These are phyloP conservation scores for Strigomonas culicis DNA, from an alignment of 208 protist species.

Conservation along the genomic window DNA sequence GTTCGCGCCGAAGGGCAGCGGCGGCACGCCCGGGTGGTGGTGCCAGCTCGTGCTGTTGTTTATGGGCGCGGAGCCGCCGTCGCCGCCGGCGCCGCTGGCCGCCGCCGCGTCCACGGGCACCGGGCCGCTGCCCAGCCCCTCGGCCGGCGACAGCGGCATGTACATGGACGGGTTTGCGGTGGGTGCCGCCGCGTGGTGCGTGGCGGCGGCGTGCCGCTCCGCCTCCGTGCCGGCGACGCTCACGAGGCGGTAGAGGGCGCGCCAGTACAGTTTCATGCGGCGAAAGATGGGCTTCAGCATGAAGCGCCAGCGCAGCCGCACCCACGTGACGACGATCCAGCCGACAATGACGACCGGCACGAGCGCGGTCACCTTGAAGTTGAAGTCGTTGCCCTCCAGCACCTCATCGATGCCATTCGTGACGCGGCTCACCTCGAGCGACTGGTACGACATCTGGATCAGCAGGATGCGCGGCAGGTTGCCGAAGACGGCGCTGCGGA, in stretches of 20 bases:
- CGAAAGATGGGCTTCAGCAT: slow-evolving; percentile 35
- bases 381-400: slow-evolving; percentile 75
- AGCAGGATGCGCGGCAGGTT: slow-evolving; percentile 66
- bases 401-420: slow-evolving; percentile 76
- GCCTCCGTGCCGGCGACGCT: slow-evolving; percentile 31
- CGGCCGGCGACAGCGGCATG: neutral
- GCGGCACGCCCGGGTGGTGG: too few relatives aligned
- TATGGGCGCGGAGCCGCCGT: too few relatives aligned
- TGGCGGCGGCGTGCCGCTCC: neutral
- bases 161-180: neutral
- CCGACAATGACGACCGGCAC: slow-evolving; percentile 42
- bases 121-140: too few relatives aligned
- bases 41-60: too few relatives aligned
- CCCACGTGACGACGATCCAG: slow-evolving; percentile 22
- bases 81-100: too few relatives aligned
- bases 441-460: slow-evolving; percentile 65
- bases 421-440: slow-evolving; percentile 73
- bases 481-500: slow-evolving; percentile 60
- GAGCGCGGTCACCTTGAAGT: slow-evolving; percentile 78
- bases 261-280: slow-evolving; percentile 65
- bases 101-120: too few relatives aligned
- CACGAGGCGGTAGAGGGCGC: slow-evolving; percentile 52
- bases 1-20: too few relatives aligned
- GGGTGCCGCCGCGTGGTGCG: neutral
- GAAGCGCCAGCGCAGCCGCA: slow-evolving; percentile 23